Conservation (phyloP, 106 monocot species). For the Amphibolis antarctica region DNA sequence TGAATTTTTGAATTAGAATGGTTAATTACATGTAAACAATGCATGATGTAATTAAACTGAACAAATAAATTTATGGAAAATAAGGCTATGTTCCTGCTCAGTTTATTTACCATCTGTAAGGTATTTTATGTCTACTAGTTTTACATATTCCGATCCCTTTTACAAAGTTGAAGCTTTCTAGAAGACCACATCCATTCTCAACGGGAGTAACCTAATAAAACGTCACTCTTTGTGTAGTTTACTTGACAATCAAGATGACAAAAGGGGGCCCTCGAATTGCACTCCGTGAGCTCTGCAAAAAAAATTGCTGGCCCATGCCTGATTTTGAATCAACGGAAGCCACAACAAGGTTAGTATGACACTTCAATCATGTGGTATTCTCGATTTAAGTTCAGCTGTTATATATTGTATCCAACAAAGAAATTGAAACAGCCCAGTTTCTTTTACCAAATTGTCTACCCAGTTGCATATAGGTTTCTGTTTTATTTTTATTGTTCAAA, state of each 20-base stretch:
- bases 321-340: slow-evolving; percentile 29
- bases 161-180: neutral
- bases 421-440: no score
- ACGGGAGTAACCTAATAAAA: no score
- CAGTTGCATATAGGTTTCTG: no score
- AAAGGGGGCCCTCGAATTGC: slow-evolving; percentile 89
- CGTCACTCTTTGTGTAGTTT: slow-evolving; percentile 22
- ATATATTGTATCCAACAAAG: neutral
- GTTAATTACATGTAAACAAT: no score
- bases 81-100: no score
- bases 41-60: no score
- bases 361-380: neutral
- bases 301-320: slow-evolving; percentile 64
- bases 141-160: no score
- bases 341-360: slow-evolving; percentile 1
- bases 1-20: no score
- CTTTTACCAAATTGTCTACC: no score
- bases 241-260: slow-evolving; percentile 38
- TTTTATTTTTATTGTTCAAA: neutral
- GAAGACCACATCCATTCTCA: neutral
- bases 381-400: neutral
- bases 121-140: no score
- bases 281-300: slow-evolving; percentile 66
- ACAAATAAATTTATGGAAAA: no score
- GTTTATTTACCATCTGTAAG: no score